A percentile compares a stretch with the other conserved stretches of the same genome.
Conservation (phyloP, 2,329 filamentous ascomycete genomes). For the Colletotrichum musae region DNA sequence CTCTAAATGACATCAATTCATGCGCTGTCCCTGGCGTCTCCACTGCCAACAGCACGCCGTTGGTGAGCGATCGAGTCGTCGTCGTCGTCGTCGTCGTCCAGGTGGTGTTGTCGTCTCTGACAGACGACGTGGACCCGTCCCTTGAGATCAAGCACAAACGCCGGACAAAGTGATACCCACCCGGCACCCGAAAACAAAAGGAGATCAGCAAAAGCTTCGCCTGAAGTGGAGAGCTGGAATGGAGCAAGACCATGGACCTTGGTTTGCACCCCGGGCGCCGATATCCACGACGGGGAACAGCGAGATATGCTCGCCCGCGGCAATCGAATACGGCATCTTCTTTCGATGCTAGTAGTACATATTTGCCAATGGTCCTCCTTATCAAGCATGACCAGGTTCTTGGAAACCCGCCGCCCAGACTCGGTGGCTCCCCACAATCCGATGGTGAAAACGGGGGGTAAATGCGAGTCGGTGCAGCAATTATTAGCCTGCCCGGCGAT, state of each 20-base stretch:
- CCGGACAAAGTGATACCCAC: background rate
- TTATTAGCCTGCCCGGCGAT: background rate
- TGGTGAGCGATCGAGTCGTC: background rate
- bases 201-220: slow-evolving; percentile 38
- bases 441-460: slow-evolving; percentile 4
- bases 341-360: background rate
- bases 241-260: slow-evolving; percentile 5
- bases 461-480: slow-evolving; percentile 2
- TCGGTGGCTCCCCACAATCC: slow-evolving; percentile 33
- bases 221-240: slow-evolving; percentile 29
- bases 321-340: slow-evolving; percentile 25
- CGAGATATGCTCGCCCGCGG: slow-evolving; percentile 12
- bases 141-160: slow-evolving; percentile 5
- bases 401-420: slow-evolving; percentile 11
- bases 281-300: background rate
- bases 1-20: slow-evolving; percentile 20
- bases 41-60: slow-evolving; percentile 3
- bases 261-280: slow-evolving; percentile 22
- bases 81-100: background rate
- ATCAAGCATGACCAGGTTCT: background rate
- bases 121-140: background rate
- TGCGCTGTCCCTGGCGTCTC: slow-evolving; percentile 13
- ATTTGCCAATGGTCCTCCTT: background rate
- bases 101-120: background rate
- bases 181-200: slow-evolving; percentile 5